Conservation (phyloP, 2,329 filamentous ascomycete genomes). For the Cryphonectria parasitica region DNA sequence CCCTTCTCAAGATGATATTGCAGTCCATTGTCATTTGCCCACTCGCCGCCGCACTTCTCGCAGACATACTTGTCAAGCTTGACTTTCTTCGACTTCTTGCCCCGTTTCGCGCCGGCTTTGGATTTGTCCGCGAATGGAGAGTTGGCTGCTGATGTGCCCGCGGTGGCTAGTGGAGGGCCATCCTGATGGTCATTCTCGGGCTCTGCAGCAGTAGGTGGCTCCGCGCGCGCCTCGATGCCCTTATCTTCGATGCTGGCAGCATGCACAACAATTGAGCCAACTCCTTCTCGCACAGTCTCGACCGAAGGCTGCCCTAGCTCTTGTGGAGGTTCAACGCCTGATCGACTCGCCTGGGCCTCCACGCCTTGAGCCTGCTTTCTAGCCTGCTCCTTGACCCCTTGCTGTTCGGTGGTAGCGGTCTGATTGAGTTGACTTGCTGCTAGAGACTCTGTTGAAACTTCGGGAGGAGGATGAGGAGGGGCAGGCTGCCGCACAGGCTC, state of each 20-base stretch:
- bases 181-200: neutral
- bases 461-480: neutral
- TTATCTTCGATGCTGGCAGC: neutral
- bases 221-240: neutral
- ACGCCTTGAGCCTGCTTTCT: neutral
- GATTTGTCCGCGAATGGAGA: too few relatives aligned
- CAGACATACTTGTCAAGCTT: conserved; percentile 40
- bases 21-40: conserved; percentile 62
- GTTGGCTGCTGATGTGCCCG: neutral
- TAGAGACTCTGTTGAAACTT: conserved; percentile 6
- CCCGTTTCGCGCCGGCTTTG: conserved; percentile 5
- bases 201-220: neutral
- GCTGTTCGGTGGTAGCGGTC: neutral
- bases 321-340: neutral
- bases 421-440: neutral
- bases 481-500: neutral
- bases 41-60: conserved; percentile 56
- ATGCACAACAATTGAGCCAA: conserved; percentile 12
- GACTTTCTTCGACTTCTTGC: conserved; percentile 7
- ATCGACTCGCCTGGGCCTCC: neutral
- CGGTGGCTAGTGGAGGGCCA: neutral
- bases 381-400: neutral
- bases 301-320: neutral
- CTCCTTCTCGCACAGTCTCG: neutral
- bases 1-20: conserved; percentile 64